Base-by-base conservation (phyloP, 2,329 filamentous ascomycete genomes). In the Ceratocystis colombiana region DNA sequence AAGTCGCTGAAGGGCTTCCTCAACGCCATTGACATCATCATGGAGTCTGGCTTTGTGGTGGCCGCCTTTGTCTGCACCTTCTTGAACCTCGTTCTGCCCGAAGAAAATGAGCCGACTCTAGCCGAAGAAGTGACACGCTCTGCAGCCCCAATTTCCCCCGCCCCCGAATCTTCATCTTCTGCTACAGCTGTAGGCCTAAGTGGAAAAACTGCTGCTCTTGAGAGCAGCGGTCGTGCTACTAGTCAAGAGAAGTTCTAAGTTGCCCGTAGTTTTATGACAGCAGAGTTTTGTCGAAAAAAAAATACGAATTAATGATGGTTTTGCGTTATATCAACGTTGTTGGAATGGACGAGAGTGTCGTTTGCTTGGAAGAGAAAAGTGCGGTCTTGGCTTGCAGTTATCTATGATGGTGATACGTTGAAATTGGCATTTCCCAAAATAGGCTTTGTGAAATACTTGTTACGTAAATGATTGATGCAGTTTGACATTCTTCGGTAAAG, bases 1-100 rank as follows among this genome's bases (percentile, higher is more conserved):
- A 81, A 79, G 68, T 80, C 82, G 2, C 81, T 93, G 1, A 76
- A 80, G 61, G 89, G 89, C 1, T 90, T 94, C 75, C 81, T 88
- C 68, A 86, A 92, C 71, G 88, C 89, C 64, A 85, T 90, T 67
- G 80, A 81, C 3, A 77, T 92, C 50, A 79, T 91, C 67, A 86
- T 90, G 82, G 82, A 88, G 75, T 90, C 87, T 0, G 88, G 88
- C 0, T 89, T 88, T 69, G 86, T 87, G 0, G 79, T 96, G 22
- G 87, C 88, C 0, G 91, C 88, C 0, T 81, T 91, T 28, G 73
- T 92, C 50, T 84, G 84, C 63, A 79, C 94, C 72, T 74, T 89
- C 25, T 78, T 96, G 62, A 96, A 96, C 73, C 74, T 94, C 62
- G 70, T 84, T 0, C 76, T 96, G 17, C 83, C 86, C 0, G 86